phyloP scores from a whole-genome alignment of 106 monocot species.

The Gastrodia elata region DNA sequence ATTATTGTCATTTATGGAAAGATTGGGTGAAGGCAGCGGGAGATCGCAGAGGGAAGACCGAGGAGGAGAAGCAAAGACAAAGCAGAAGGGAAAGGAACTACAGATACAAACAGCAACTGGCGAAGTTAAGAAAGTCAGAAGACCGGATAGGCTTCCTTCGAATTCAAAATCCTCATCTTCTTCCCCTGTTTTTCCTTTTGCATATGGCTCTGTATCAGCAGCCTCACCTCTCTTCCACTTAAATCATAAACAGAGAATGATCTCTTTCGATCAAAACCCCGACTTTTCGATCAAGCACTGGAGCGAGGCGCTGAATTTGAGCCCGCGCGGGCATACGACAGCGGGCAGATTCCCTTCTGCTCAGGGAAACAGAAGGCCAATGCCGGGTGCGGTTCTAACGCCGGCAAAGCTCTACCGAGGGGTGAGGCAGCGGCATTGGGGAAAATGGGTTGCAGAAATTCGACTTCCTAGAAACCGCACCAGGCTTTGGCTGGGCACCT shows the following conservation, averaged over 20 bases:
- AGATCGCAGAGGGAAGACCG: neutral
- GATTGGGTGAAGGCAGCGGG: neutral
- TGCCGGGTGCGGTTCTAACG: neutral
- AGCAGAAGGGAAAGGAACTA: constrained; percentile 4
- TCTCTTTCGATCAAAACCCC: constrained; percentile 5
- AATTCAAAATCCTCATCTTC: neutral
- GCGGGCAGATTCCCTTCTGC: constrained; percentile 19
- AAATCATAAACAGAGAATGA: constrained; percentile 2
- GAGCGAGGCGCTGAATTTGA: constrained; percentile 40
- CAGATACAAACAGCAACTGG: neutral
- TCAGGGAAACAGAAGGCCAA: neutral
- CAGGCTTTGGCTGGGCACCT: constrained; percentile 90
- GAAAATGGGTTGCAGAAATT: constrained; percentile 69
- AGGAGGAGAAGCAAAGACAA: neutral
- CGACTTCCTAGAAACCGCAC: constrained; percentile 70
- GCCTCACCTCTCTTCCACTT: neutral
- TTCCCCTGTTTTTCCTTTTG: constrained; percentile 1
- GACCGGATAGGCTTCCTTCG: neutral
- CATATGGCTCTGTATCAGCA: neutral
- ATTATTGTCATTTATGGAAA: neutral
- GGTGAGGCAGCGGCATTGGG: constrained; percentile 66
- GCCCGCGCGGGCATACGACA: constrained; percentile 33
- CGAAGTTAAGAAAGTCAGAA: neutral
- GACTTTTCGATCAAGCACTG: constrained; percentile 1
- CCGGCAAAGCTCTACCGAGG: constrained; percentile 55